phyloP scores from a whole-genome alignment of 345 rosid species.

The Citropsis articulata region DNA sequence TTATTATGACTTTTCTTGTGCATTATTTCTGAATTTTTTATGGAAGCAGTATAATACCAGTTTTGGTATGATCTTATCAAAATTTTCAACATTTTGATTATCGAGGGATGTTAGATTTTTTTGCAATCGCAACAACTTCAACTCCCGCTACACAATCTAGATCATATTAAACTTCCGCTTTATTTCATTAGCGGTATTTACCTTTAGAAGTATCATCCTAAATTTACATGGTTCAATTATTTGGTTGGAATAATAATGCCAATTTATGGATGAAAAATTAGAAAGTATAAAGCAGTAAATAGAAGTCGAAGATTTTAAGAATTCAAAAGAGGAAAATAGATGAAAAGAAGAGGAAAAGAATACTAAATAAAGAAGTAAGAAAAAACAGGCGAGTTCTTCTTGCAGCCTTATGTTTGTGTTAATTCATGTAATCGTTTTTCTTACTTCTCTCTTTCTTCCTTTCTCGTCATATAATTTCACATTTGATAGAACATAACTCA shows the following conservation, averaged over 20 bases:
- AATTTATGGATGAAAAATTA: slow-evolving; percentile 20
- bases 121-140: slow-evolving; percentile 33
- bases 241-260: slow-evolving; percentile 18
- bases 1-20: background rate
- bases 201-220: slow-evolving; percentile 15
- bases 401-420: slow-evolving; percentile 4
- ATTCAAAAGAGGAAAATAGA: slow-evolving; percentile 19
- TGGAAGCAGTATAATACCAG: slow-evolving; percentile 5
- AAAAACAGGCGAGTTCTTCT: slow-evolving; percentile 37
- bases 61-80: slow-evolving; percentile 21
- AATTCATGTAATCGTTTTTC: background rate
- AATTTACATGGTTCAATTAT: slow-evolving; percentile 13
- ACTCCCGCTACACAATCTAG: slow-evolving; percentile 28
- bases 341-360: slow-evolving; percentile 28
- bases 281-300: slow-evolving; percentile 30
- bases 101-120: slow-evolving; percentile 32
- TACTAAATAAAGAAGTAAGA: slow-evolving; percentile 38
- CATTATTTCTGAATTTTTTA: background rate
- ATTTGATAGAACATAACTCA: background rate
- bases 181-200: slow-evolving; percentile 22
- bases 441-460: background rate
- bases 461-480: background rate
- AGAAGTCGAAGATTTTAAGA: slow-evolving; percentile 18
- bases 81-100: slow-evolving; percentile 28
- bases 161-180: slow-evolving; percentile 27